Percentiles rank a stretch among this genome's conserved stretches.
Evolutionary conservation across 768 basidiomycete species (phyloP).

Genomic region (Leccinum rimulosum): DNA sequence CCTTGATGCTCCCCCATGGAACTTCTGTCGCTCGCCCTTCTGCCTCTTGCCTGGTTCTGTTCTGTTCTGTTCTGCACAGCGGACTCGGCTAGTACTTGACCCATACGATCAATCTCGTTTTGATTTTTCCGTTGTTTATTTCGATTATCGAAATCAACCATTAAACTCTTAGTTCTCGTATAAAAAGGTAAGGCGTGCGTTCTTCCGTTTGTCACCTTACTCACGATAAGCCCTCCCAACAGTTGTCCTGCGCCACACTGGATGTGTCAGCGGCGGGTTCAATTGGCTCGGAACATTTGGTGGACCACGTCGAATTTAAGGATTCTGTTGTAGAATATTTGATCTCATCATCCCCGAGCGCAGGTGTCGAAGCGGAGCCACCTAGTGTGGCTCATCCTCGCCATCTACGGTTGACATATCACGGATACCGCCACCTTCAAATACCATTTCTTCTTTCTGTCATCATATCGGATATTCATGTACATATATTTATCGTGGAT

Average conservation of each 20-base stretch:
- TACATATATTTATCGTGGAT: background rate
- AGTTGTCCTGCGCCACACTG: background rate
- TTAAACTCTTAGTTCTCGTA: background rate
- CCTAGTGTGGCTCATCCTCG: background rate
- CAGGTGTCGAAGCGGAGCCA: background rate
- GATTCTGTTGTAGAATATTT: background rate
- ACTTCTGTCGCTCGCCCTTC: background rate
- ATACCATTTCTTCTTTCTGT: background rate
- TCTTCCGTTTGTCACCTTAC: background rate
- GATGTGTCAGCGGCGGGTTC: background rate
- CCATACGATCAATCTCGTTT: background rate
- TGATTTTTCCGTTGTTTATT: background rate
- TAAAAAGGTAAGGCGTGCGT: background rate
- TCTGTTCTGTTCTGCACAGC: background rate
- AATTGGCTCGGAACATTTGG: background rate
- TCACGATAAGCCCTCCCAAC: background rate
- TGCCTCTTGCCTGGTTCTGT: background rate
- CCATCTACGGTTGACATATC: background rate
- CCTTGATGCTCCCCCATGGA: conserved; percentile 7
- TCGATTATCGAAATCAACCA: background rate
- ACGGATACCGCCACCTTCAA: background rate
- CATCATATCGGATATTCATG: background rate
- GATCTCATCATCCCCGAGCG: background rate
- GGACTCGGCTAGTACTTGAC: background rate
- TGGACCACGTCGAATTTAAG: background rate